Conservation (phyloP, 495 filamentous ascomycete species). For the Baudoinia panamericana region DNA sequence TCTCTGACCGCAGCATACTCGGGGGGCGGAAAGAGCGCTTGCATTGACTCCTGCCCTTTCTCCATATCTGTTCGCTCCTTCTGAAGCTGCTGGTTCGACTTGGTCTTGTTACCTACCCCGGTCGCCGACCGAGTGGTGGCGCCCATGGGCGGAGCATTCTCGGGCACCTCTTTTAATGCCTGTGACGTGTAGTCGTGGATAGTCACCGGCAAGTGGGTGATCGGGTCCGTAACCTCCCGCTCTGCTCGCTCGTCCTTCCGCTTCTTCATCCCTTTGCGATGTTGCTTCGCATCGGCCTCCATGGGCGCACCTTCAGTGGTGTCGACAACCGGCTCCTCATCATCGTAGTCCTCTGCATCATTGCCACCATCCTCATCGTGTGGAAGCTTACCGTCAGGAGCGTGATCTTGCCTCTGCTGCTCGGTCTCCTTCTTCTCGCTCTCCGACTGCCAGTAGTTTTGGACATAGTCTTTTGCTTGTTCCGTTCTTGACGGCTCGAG, state of each 20-base stretch:
- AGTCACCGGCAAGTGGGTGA: constrained; percentile 51
- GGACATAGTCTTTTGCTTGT: neutral
- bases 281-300: constrained; percentile 41
- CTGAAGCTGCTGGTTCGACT: constrained; percentile 34
- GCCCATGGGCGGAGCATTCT: constrained; percentile 40
- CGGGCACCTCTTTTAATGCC: constrained; percentile 41
- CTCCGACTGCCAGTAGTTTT: constrained; percentile 6
- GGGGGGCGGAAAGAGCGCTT: constrained; percentile 50
- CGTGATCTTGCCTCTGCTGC: constrained; percentile 18
- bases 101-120: constrained; percentile 35
- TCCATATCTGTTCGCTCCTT: constrained; percentile 38
- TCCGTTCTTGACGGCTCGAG: neutral
- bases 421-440: constrained; percentile 12
- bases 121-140: constrained; percentile 33
- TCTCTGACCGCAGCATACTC: constrained; percentile 37
- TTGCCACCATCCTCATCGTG: constrained; percentile 14
- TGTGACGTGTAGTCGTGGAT: constrained; percentile 52
- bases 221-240: constrained; percentile 56
- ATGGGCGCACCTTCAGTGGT: constrained; percentile 41
- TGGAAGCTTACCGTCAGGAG: constrained; percentile 7
- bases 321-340: constrained; percentile 29
- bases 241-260: constrained; percentile 35
- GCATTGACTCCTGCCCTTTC: constrained; percentile 37
- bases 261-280: constrained; percentile 45
- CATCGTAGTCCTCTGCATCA: constrained; percentile 18